Conservation (phyloP, 106 monocot species). For the Phalaenopsis equestris region DNA sequence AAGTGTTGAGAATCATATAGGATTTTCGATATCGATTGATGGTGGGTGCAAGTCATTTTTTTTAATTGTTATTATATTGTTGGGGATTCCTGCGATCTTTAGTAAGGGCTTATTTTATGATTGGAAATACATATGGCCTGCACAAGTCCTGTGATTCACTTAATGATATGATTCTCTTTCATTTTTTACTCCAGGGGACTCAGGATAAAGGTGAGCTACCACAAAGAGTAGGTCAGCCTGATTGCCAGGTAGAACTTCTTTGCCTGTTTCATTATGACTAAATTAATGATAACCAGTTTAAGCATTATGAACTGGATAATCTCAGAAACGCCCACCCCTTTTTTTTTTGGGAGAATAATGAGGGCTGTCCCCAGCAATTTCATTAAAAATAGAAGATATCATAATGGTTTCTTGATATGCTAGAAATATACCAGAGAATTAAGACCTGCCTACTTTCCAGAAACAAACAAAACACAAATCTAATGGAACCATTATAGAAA, state of each 20-base stretch:
- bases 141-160: not conserved
- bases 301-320: no score
- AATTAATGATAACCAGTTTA: no score
- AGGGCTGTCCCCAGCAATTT: no score
- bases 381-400: no score
- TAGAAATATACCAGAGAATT: no score
- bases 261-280: not conserved
- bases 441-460: no score
- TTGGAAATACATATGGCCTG: not conserved
- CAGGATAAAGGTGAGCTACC: conserved; percentile 41
- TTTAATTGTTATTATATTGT: not conserved
- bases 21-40: not conserved
- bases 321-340: no score
- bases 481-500: no score
- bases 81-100: not conserved
- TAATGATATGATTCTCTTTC: not conserved
- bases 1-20: not conserved
- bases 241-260: conserved; percentile 54
- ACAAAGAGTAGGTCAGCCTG: conserved; percentile 75
- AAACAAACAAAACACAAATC: no score
- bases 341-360: no score
- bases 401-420: no score
- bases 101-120: not conserved
- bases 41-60: not conserved
- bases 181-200: conserved; percentile 23